These are phyloP conservation scores for Penicillium vulpinum DNA, from an alignment of 2,329 filamentous ascomycete genomes.

Conservation along the genomic window DNA sequence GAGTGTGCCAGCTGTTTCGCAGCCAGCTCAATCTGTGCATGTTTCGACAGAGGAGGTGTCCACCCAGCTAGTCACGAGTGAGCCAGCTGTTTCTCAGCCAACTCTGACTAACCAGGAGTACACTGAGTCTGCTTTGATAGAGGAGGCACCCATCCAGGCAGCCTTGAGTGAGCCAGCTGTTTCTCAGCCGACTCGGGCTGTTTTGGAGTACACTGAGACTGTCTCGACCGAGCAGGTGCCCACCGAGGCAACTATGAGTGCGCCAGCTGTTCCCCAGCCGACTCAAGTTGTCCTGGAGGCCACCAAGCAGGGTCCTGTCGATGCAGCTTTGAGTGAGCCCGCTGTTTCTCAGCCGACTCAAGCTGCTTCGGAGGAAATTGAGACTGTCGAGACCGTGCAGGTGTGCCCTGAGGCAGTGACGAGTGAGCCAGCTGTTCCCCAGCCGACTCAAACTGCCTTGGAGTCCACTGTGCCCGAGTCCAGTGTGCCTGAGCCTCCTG, in stretches of 20 bases:
- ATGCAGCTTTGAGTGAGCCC: not conserved
- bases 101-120: not conserved
- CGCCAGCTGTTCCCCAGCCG: not conserved
- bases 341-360: not conserved
- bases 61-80: not conserved
- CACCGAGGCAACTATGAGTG: not conserved
- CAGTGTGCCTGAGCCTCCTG: not conserved
- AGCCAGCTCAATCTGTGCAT: not conserved
- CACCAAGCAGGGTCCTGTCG: not conserved
- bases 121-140: not conserved
- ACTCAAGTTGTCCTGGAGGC: not conserved
- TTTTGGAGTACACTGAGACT: not conserved
- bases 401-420: not conserved
- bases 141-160: not conserved
- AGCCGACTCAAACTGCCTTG: not conserved
- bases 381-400: not conserved
- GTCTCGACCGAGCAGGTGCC: not conserved
- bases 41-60: not conserved
- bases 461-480: not conserved
- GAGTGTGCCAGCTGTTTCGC: slow-evolving; percentile 1
- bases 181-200: not conserved
- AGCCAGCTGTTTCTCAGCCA: not conserved
- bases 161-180: not conserved
- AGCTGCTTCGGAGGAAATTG: not conserved
- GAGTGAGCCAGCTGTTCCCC: not conserved